Evolutionary conservation across 2,329 filamentous ascomycete genomes (phyloP), one percentile per base, ranked within the genome.

Genomic region (Ceratocystis diversiconidia): DNA sequence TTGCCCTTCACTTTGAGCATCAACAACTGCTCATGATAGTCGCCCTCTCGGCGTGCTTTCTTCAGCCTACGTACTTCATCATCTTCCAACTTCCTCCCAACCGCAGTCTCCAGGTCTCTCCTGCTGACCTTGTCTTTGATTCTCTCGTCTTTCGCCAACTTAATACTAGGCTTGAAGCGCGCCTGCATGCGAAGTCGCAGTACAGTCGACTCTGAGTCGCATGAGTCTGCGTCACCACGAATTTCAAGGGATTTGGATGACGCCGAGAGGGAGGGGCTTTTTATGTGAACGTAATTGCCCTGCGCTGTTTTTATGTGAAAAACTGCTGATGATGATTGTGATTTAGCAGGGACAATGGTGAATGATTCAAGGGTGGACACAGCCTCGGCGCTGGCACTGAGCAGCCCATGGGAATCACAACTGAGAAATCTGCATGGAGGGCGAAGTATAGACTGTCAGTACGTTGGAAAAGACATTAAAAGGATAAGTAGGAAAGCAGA

Each of bases 181-280:
- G 92, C 90, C 77, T 97, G 92, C 92, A 97, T 96, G 64, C 92
- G 87, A 71, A 97, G 83, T 62, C 90, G 82, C 68, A 95, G 74
- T 5, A 85, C 87, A 8, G 89, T 90, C 70, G 82, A 82, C 72
- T 88, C 89, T 3, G 79, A 82, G 55, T 85, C 83, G 7, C 78
- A 76, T 15, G 86, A 83, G 17, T 86, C 84, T 6, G 84, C 87
- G 73, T 96, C 90, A 61, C 90, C 91, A 41, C 90, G 84, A 12
- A 95, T 79, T 70, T 92, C 87, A 0, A 84, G 80, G 0, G 76
- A 72, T 0, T 78, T 76, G 46, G 77, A 79, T 1, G 76, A 71
- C 67, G 81, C 82, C 22, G 78, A 76, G 15, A 78, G 77, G 28
- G 78, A 76, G 15, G 55, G 15, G 10, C 25, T n/a, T 19, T 87